These are phyloP conservation scores for Planoprotostelium fungivorum DNA, from an alignment of 78 protist genomes.

Conservation along the genomic window DNA sequence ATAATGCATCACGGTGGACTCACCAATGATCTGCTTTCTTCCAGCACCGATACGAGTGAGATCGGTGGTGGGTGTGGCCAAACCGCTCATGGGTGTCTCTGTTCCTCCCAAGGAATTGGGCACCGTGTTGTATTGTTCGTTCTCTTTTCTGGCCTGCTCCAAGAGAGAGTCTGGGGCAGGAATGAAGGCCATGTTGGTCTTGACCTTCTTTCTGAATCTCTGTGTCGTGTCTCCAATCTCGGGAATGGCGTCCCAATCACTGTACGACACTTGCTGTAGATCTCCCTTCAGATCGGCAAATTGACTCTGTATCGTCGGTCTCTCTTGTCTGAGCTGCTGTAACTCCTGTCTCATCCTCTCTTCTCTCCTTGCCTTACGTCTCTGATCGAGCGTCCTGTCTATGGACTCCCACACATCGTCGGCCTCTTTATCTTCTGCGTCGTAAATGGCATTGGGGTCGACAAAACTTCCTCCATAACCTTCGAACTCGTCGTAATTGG, in stretches of 20 bases:
- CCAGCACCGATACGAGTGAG: constrained; percentile 78
- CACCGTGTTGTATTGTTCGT: constrained; percentile 19
- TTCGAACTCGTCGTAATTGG: constrained; percentile 77
- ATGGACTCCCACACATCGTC: constrained; percentile 69
- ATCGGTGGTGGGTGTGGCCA: constrained; percentile 53
- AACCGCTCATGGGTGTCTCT: neutral
- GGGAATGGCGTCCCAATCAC: constrained; percentile 67
- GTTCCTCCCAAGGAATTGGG: neutral
- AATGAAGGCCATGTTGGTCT: constrained; percentile 17
- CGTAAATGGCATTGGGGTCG: constrained; percentile 55
- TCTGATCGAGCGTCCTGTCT: constrained; percentile 66
- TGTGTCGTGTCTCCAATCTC: constrained; percentile 40
- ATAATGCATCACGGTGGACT: too few relatives aligned
- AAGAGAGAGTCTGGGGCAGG: constrained; percentile 70
- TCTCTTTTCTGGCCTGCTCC: constrained; percentile 38
- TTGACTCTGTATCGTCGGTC: constrained; percentile 79
- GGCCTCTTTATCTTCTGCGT: constrained; percentile 83
- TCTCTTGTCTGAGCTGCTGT: constrained; percentile 15
- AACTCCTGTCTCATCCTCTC: constrained; percentile 2
- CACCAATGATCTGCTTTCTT: constrained; percentile 60
- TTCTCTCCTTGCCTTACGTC: constrained; percentile 61
- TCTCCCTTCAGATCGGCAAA: constrained; percentile 77
- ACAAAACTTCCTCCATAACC: constrained; percentile 76
- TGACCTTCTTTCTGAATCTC: constrained; percentile 1
- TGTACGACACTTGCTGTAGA: constrained; percentile 26